phyloP scores from a whole-genome alignment of 2,329 filamentous ascomycete species.

The Furcasterigmium furcatum region DNA sequence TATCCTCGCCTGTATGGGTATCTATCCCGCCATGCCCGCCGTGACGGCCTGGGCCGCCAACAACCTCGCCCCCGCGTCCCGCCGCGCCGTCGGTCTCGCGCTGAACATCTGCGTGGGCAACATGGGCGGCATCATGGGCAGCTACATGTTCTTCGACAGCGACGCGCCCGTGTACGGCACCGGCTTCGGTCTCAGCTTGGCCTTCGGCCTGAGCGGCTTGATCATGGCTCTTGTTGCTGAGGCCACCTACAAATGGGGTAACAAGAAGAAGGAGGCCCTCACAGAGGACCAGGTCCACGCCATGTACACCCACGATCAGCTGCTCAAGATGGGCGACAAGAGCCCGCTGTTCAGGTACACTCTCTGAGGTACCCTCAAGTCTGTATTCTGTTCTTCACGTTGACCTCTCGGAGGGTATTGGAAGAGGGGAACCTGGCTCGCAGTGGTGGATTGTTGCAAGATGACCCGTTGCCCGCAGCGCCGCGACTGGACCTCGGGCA shows the following conservation, averaged over 20 bases:
- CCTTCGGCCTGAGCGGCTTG: slow-evolving; percentile 22
- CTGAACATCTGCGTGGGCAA: slow-evolving; percentile 34
- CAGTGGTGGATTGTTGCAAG: too few species aligned
- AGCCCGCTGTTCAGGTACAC: slow-evolving; percentile 15
- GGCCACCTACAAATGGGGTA: slow-evolving; percentile 20
- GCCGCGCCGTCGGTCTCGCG: slow-evolving; percentile 33
- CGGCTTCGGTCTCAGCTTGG: slow-evolving; percentile 26
- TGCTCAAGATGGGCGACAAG: slow-evolving; percentile 13
- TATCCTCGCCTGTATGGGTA: slow-evolving; percentile 43
- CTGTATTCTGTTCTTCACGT: too few species aligned
- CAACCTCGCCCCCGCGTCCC: slow-evolving; percentile 50
- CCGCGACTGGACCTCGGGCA: too few species aligned
- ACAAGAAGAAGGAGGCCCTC: slow-evolving; percentile 18
- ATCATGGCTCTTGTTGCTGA: slow-evolving; percentile 25
- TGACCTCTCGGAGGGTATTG: too few species aligned
- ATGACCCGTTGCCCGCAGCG: too few species aligned
- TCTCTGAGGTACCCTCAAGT: slow-evolving; percentile 1
- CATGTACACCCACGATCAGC: slow-evolving; percentile 12
- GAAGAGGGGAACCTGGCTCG: too few species aligned
- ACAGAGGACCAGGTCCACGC: slow-evolving; percentile 18
- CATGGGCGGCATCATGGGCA: slow-evolving; percentile 35
- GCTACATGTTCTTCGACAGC: slow-evolving; percentile 30
- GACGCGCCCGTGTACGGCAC: slow-evolving; percentile 30
- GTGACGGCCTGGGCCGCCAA: slow-evolving; percentile 68
- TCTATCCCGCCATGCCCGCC: slow-evolving; percentile 62